Evolutionary conservation across 257 asterid species (phyloP).

Genomic region (Scutellaria galericulata): DNA sequence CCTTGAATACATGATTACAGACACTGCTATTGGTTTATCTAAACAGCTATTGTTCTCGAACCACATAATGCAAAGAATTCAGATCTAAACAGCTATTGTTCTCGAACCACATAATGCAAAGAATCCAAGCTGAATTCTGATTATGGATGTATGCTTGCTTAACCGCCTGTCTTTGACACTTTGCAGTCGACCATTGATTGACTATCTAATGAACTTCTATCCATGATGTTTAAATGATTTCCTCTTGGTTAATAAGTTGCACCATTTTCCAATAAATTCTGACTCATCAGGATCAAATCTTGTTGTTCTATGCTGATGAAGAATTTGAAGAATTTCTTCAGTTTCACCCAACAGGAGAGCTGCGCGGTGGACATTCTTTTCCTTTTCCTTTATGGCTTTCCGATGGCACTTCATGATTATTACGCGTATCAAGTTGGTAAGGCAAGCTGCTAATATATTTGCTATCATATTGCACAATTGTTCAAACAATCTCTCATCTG

Average conservation of each 20-base stretch:
- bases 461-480: slow-evolving; percentile 45
- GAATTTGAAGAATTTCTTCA: slow-evolving; percentile 46
- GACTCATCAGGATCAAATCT: slow-evolving; percentile 36
- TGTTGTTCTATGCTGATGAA: slow-evolving; percentile 41
- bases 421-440: slow-evolving; percentile 44
- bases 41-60: neutral
- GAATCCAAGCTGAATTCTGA: neutral
- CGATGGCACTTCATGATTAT: slow-evolving; percentile 47
- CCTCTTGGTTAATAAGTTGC: slow-evolving; percentile 38
- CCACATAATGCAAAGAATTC: neutral
- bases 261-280: slow-evolving; percentile 44
- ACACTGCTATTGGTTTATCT: neutral
- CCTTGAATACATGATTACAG: neutral
- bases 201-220: neutral
- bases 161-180: slow-evolving; percentile 8
- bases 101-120: neutral
- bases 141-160: slow-evolving; percentile 15
- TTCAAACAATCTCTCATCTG: slow-evolving; percentile 44
- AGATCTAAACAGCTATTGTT: neutral
- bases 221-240: slow-evolving; percentile 11
- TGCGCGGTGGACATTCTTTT: slow-evolving; percentile 44
- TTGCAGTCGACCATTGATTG: slow-evolving; percentile 2
- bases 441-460: slow-evolving; percentile 49
- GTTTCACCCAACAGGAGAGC: slow-evolving; percentile 52
- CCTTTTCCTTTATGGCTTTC: slow-evolving; percentile 44